A percentile compares a stretch with the other conserved stretches of the same genome.
phyloP scores from a whole-genome alignment of 2,329 filamentous ascomycete genomes.

The Botrytis porri region DNA sequence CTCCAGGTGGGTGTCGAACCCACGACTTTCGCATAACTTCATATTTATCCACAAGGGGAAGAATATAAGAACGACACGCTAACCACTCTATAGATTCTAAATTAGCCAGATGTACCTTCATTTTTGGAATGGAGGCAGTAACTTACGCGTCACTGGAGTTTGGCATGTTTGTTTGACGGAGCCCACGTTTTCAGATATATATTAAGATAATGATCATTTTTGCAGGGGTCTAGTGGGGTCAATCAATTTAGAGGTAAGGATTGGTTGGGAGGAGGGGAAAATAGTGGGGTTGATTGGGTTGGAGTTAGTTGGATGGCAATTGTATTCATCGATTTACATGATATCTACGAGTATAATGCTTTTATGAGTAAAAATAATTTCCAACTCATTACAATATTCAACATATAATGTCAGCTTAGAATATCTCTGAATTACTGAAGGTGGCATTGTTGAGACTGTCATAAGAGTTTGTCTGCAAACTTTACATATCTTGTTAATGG shows the following conservation, averaged over 20 bases:
- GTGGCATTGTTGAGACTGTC: background rate
- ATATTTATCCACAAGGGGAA: conserved; percentile 33
- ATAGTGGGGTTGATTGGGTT: background rate
- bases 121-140: conserved; percentile 18
- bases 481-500: background rate
- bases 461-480: background rate
- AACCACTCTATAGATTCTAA: conserved; percentile 33
- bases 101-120: conserved; percentile 29
- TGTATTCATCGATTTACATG: background rate
- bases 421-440: background rate
- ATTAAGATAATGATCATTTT: fast-evolving
- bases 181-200: background rate
- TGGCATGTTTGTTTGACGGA: conserved; percentile 20
- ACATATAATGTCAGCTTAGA: background rate
- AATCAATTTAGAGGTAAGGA: fast-evolving
- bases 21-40: conserved; percentile 38
- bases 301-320: background rate
- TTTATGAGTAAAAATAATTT: no score
- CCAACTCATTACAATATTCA: background rate
- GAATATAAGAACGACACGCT: conserved; percentile 39
- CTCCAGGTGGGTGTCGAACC: conserved; percentile 36
- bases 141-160: conserved; percentile 36
- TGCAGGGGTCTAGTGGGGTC: background rate
- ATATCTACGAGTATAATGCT: background rate
- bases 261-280: background rate